Base-by-base conservation (phyloP, 2,329 filamentous ascomycete genomes). In the Aspergillus calidoustus region DNA sequence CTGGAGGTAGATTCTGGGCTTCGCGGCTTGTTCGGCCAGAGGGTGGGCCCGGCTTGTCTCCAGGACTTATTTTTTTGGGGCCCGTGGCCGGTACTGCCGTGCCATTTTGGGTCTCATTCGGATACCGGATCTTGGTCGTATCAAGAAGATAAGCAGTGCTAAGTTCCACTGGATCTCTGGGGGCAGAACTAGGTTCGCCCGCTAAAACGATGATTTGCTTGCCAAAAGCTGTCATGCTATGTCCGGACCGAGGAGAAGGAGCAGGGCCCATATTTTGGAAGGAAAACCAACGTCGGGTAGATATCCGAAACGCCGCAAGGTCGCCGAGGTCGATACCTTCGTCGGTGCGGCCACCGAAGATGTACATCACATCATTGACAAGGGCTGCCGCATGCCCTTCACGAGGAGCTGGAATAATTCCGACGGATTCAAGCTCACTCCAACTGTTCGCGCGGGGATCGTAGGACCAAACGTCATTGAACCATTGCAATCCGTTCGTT, bases 251-350 rank as follows among this genome's bases (percentile, higher is more conserved):
- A 34, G 95, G 89, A 3, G 93, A 97, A 0, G 95, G 95, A 1
- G 93, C 96, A 3, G 93, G 93, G 0, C 95, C 95, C 95, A 99
- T 99, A 74, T 99, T 99, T 74, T 99, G 95, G 79, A 99, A 99
- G 41, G 95, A 99, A 76, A 98, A 99, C 95, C 95, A 99, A 62
- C 95, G 87, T 66, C 92, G 89, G 11, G 93, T 93, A 0, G 90
- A 87, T 69, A 91, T 91, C 54, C 88, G 84, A 77, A 92, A 92
- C 9, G 95, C 95, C 2, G 95, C 94, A 48, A 99, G 83, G 76
- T 99, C 95, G 38, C 94, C 95, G 4, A 99, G 82, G 74, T 99
- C 95, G 30, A 89, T 87, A 1, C 95, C 95, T 69, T 98, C 93
- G 73, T 97, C 92, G 0, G 93, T 97, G 62, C 95, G 90, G 49